A percentile compares a stretch with the other conserved stretches of the same genome.
These are phyloP conservation scores for Casuarina glauca DNA, from an alignment of 306 rosid genomes.

Conservation along the genomic window DNA sequence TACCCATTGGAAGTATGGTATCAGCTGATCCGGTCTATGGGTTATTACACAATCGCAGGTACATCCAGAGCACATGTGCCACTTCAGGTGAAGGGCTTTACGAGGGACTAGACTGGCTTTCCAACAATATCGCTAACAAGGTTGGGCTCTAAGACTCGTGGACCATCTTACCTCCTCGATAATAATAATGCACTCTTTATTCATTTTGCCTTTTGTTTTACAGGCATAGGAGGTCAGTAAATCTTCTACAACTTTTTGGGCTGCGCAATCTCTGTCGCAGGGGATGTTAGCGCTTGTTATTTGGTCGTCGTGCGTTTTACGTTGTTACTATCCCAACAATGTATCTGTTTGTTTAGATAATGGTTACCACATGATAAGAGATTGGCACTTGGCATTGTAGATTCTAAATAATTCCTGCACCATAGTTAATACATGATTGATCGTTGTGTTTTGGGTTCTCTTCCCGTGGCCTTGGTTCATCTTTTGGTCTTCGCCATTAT, in stretches of 20 bases:
- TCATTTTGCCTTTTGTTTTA: neutral
- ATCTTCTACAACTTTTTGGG: slow-evolving; percentile 3
- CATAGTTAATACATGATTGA: slow-evolving; percentile 8
- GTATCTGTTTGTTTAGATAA: slow-evolving; percentile 20
- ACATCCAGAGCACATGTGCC: slow-evolving; percentile 58
- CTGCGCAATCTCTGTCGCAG: slow-evolving; percentile 13
- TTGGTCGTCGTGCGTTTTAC: slow-evolving; percentile 27
- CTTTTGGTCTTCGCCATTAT: neutral
- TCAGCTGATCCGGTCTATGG: neutral
- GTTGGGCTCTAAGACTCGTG: slow-evolving; percentile 9
- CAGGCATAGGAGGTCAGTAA: slow-evolving; percentile 23
- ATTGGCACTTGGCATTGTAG: slow-evolving; percentile 16
- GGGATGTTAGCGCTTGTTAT: slow-evolving; percentile 10
- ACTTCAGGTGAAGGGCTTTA: slow-evolving; percentile 59
- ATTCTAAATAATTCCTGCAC: slow-evolving; percentile 34
- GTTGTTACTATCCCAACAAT: slow-evolving; percentile 2
- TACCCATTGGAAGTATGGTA: neutral
- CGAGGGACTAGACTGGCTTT: slow-evolving; percentile 58
- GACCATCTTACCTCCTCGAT: neutral
- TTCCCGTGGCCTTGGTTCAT: neutral
- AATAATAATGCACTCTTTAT: neutral
- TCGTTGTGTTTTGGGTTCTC: neutral
- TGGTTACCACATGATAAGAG: slow-evolving; percentile 10
- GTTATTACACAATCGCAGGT: slow-evolving; percentile 16
- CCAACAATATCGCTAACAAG: slow-evolving; percentile 58